Evolutionary conservation across 805 yeast genomes (phyloP).

Genomic region (Jamesozyma rosinii): DNA sequence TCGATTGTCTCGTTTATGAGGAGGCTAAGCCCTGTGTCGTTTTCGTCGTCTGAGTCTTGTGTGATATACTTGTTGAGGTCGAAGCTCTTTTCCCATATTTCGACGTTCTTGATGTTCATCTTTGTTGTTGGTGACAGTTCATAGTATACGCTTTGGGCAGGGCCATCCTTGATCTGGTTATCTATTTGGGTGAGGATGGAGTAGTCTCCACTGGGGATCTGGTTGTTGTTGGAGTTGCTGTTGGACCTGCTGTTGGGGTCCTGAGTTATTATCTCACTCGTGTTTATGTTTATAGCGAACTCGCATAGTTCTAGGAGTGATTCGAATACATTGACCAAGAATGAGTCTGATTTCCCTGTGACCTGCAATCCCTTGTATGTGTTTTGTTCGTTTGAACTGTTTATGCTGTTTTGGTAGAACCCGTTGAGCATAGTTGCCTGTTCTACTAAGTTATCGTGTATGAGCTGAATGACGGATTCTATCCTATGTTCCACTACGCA

Average conservation of each 20-base stretch:
- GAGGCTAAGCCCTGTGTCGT: conserved; percentile 43
- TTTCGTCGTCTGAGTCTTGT: conserved; percentile 29
- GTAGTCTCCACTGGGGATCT: neutral
- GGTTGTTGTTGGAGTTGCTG: neutral
- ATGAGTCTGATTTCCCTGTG: conserved; percentile 7
- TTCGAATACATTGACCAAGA: conserved; percentile 7
- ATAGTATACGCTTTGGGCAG: conserved; percentile 7
- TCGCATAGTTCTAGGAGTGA: conserved; percentile 52
- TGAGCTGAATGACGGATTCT: conserved; percentile 61
- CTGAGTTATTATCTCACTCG: conserved; percentile 42
- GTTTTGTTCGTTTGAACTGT: conserved; percentile 9
- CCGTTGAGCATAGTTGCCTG: conserved; percentile 30
- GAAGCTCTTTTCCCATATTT: conserved; percentile 16
- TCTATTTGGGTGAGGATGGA: neutral
- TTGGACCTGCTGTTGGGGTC: neutral
- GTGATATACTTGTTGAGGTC: neutral
- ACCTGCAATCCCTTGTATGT: conserved; percentile 52
- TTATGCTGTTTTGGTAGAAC: neutral
- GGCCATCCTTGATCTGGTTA: neutral
- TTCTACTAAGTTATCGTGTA: conserved; percentile 70
- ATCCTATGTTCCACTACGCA: conserved; percentile 80
- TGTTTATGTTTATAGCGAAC: conserved; percentile 62
- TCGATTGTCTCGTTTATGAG: conserved; percentile 60
- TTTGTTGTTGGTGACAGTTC: conserved; percentile 55
- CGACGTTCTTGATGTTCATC: conserved; percentile 42